phyloP scores from a whole-genome alignment of 31 red algal genomes.

The Asparagopsis taxiformis region DNA sequence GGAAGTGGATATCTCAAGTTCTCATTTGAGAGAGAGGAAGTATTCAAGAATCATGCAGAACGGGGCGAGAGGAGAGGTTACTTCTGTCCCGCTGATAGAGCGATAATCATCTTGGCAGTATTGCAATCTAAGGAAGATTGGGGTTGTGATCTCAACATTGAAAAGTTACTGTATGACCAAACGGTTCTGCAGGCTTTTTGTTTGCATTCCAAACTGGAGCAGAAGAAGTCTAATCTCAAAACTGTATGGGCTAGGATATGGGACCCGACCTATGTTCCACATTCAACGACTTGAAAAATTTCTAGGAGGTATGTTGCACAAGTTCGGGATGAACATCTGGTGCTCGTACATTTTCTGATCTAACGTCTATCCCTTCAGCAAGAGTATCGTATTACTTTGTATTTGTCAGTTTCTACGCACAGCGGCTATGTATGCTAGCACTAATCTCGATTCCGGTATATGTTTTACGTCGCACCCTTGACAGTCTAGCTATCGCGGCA shows the following conservation, averaged over 20 bases:
- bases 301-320: conserved; percentile 51
- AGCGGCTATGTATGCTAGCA: conserved; percentile 36
- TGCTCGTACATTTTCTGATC: not conserved
- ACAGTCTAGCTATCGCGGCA: conserved; percentile 21
- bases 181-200: conserved; percentile 64
- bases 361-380: conserved; percentile 19
- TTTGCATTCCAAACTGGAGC: conserved; percentile 36
- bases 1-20: conserved; percentile 68
- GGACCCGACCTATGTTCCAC: conserved; percentile 38
- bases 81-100: conserved; percentile 68
- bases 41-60: conserved; percentile 47
- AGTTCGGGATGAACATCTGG: not conserved
- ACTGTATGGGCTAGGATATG: conserved; percentile 48
- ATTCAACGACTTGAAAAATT: conserved; percentile 68
- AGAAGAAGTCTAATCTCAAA: conserved; percentile 16
- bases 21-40: conserved; percentile 19
- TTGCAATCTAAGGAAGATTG: conserved; percentile 75
- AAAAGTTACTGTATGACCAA: conserved; percentile 26
- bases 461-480: conserved; percentile 30
- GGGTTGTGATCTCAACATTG: conserved; percentile 82
- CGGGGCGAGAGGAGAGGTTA: conserved; percentile 14
- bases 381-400: conserved; percentile 77
- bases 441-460: conserved; percentile 63
- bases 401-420: conserved; percentile 70
- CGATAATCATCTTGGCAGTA: conserved; percentile 45